Evolutionary conservation across 2,329 filamentous ascomycete genomes (phyloP).

Genomic region (Ophiosphaerella korrae): DNA sequence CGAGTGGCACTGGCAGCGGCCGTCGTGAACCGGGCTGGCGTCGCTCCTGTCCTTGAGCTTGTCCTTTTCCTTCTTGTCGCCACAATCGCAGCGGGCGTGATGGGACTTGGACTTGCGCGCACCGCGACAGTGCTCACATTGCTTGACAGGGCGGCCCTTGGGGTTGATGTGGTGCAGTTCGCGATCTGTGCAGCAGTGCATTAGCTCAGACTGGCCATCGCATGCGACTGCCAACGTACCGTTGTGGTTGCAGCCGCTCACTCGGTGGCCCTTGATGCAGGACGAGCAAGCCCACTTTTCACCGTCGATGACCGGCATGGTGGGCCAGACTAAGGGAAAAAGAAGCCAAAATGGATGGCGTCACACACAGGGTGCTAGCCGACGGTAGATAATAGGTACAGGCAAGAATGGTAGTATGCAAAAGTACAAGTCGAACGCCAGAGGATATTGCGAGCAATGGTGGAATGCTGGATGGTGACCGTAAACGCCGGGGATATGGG

Average conservation of each 20-base stretch:
- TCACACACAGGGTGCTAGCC: constrained; percentile 17
- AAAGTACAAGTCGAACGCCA: constrained; percentile 33
- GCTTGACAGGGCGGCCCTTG: constrained; percentile 94
- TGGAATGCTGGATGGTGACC: constrained; percentile 36
- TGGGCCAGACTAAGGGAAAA: constrained; percentile 18
- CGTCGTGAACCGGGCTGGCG: constrained; percentile 44
- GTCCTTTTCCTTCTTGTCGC: constrained; percentile 77
- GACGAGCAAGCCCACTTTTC: constrained; percentile 98
- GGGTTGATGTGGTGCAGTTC: constrained; percentile 94
- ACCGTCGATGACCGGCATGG: constrained; percentile 65
- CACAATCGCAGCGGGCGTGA: constrained; percentile 96
- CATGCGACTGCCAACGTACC: constrained; percentile 61
- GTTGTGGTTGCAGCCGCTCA: constrained; percentile 96
- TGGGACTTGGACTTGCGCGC: constrained; percentile 95
- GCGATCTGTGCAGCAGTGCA: constrained; percentile 66
- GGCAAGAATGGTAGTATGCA: constrained; percentile 18
- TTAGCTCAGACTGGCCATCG: constrained; percentile 33
- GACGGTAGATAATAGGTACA: constrained; percentile 18
- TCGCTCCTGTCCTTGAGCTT: constrained; percentile 55
- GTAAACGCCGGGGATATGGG: constrained; percentile 46
- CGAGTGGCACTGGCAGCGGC: constrained; percentile 60
- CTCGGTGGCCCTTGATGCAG: constrained; percentile 96
- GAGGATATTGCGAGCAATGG: constrained; percentile 45
- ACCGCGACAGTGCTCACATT: constrained; percentile 95
- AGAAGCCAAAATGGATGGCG: constrained; percentile 21